Base-by-base conservation (phyloP, 371 early-diverging fungal genomes). In the Mortierella sp. region DNA sequence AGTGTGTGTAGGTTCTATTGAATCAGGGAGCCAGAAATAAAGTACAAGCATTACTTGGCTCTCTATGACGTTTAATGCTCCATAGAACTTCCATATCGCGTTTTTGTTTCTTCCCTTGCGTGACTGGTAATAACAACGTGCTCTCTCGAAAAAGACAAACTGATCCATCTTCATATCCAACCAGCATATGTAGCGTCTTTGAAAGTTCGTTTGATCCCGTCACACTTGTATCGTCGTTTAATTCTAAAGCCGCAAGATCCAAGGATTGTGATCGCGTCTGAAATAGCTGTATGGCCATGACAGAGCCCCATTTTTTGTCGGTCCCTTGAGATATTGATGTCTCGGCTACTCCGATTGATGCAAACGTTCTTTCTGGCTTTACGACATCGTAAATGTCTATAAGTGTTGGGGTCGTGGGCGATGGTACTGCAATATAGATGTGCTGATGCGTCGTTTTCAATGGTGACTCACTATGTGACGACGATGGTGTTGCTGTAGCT, bases 361-460 rank as follows among this genome's bases (percentile, higher is more conserved):
- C 75, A 60, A 78, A 76, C 2, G 61, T 56, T 28, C 76, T 61
- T 37, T 72, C 82, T 42, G 82, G 77, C 32, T 69, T 82, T 34
- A 69, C 64, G 51, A 82, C 51, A 23, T 82, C 76, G 34, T 82
- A 78, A 19, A 82, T 29, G 23, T 82, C 82, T 15, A 82, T 56
- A 49, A 67, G n/a, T 1, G 53, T 63, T 13, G 77, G 40, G 0
- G 70, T 68, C 13, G 64, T 72, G 0, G 75, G 66, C 12, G 82
- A 76, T 1, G 82, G 82, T 6, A 82, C 77, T 17, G 77, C 82
- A 29, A 82, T 49, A 22, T 75, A 73, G n/a, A 82, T 57, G 22
- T 76, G 70, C 1, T 19, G 68, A 35, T 80, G 68, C 0, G 70
- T 70, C 23, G 19, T 57, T 6, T 53, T 34, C 4, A 72, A 65